phyloP scores from a whole-genome alignment of 2,329 filamentous ascomycete species.

The Myriosclerotinia duriaeana region DNA sequence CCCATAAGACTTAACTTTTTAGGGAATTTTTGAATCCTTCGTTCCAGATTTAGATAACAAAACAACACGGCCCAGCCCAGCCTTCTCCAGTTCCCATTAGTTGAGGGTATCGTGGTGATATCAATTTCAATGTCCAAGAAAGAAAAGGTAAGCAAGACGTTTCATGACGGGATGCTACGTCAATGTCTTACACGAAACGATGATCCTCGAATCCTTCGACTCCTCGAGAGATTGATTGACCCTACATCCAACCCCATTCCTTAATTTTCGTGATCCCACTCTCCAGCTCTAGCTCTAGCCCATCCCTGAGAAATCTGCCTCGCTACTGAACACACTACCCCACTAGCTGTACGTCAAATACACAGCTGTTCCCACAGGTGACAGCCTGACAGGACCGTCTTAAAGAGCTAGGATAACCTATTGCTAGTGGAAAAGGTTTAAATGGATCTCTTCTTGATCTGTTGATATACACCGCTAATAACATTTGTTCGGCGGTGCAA shows the following conservation, averaged over 20 bases:
- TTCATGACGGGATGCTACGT: background rate
- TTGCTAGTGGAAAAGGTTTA: background rate
- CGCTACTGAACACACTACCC: background rate
- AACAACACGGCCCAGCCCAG: slow-evolving; percentile 6
- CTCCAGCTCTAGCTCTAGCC: background rate
- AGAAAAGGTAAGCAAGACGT: background rate
- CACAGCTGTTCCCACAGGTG: background rate
- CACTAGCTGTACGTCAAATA: slow-evolving; percentile 1
- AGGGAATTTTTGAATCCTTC: slow-evolving; percentile 14
- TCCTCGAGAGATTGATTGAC: no score
- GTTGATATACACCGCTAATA: background rate
- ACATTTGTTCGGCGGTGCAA: background rate
- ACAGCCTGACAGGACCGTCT: slow-evolving; percentile 9
- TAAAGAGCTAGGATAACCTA: background rate
- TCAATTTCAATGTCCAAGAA: background rate
- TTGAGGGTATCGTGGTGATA: background rate
- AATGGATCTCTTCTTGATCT: slow-evolving; percentile 1
- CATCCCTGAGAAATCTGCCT: background rate
- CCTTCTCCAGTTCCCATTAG: background rate
- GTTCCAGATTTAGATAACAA: background rate
- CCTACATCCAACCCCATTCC: background rate
- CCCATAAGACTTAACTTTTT: slow-evolving; percentile 6
- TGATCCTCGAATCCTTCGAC: slow-evolving; percentile 3
- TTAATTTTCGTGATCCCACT: slow-evolving; percentile 5
- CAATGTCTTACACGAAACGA: background rate